These are phyloP conservation scores for Hypoxylon sp. DNA, from an alignment of 2,329 filamentous ascomycete species.

Conservation along the genomic window DNA sequence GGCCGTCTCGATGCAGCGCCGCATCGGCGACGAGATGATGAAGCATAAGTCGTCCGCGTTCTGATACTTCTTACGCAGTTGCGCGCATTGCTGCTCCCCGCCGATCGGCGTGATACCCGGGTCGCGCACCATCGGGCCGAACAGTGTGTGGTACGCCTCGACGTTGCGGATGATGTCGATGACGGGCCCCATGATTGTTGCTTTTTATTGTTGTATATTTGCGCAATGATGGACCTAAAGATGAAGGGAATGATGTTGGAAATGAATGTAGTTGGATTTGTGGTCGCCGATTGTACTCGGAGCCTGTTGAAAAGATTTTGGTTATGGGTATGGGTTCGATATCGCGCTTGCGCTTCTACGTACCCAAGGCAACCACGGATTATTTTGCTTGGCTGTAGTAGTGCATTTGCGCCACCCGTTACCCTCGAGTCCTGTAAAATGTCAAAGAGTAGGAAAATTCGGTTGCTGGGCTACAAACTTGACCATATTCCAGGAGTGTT, in stretches of 20 bases:
- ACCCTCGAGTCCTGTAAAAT: not conserved
- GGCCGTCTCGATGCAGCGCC: slow-evolving; percentile 81
- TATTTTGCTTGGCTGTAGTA: not conserved
- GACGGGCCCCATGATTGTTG: slow-evolving; percentile 55
- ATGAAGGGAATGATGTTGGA: not conserved
- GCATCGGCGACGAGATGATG: slow-evolving; percentile 81
- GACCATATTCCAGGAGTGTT: not conserved
- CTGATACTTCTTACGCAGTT: slow-evolving; percentile 70
- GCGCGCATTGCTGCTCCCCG: slow-evolving; percentile 72
- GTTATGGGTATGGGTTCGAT: not conserved
- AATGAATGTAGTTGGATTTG: not conserved
- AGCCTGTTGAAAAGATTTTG: not conserved
- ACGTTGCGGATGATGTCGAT: slow-evolving; percentile 78
- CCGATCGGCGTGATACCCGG: slow-evolving; percentile 79
- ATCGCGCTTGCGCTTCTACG: not conserved
- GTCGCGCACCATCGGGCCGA: slow-evolving; percentile 76
- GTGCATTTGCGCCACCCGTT: not conserved
- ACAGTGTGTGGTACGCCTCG: slow-evolving; percentile 82
- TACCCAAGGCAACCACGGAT: not conserved
- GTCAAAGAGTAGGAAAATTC: not conserved
- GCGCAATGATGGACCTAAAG: not conserved
- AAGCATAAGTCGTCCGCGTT: slow-evolving; percentile 71
- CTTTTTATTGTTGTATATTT: not conserved
- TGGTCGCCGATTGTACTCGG: not conserved
- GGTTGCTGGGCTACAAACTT: not conserved